Conservation (phyloP, 495 filamentous ascomycete species). For the Hypoxylon trugodes region DNA sequence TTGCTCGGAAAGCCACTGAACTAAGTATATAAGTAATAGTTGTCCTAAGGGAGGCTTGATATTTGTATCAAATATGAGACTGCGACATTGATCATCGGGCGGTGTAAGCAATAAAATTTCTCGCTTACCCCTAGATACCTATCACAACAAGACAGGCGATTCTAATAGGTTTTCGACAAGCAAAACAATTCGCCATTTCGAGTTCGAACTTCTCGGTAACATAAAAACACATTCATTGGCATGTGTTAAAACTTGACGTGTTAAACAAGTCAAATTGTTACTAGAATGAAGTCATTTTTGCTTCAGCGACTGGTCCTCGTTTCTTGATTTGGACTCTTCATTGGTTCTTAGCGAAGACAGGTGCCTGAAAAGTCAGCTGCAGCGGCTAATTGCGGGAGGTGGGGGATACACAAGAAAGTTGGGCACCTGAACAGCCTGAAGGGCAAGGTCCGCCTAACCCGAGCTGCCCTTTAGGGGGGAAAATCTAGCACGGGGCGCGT, state of each 20-base stretch:
- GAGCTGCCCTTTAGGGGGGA: background rate
- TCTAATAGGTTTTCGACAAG: background rate
- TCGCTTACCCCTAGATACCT: no score
- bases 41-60: no score
- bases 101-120: no score
- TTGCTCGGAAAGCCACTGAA: no score
- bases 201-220: background rate
- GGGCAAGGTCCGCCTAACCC: conserved; percentile 2
- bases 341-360: conserved; percentile 13
- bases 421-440: conserved; percentile 35
- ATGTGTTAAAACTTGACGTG: conserved; percentile 4
- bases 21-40: no score
- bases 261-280: background rate
- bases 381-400: conserved; percentile 30
- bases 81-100: no score
- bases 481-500: conserved; percentile 6
- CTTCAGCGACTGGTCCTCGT: background rate
- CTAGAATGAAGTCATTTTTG: conserved; percentile 23
- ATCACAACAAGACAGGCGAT: background rate
- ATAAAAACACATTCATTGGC: no score
- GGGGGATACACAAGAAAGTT: conserved; percentile 20
- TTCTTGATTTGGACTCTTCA: conserved; percentile 1
- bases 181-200: background rate
- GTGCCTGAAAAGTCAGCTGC: conserved; percentile 26
- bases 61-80: no score